phyloP scores from a whole-genome alignment of 208 protist species.

The Wallacemonas sp. region DNA sequence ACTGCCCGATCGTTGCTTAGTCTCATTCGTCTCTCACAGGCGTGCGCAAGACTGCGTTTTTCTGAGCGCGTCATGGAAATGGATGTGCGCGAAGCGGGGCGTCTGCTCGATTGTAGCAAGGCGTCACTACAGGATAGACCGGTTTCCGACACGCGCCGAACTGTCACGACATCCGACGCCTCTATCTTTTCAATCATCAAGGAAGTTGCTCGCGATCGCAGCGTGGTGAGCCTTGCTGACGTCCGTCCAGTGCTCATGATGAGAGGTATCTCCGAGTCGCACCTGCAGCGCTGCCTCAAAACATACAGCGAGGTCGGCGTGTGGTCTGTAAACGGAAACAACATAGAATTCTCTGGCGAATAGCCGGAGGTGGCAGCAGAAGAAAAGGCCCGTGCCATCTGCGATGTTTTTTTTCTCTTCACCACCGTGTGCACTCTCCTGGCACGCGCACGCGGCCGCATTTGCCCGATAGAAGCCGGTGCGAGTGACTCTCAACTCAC shows the following conservation, averaged over 20 bases:
- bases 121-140: slow-evolving; percentile 71
- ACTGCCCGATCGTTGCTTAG: slow-evolving; percentile 84
- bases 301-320: slow-evolving; percentile 84
- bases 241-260: slow-evolving; percentile 79
- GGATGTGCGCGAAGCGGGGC: slow-evolving; percentile 90
- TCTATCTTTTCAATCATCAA: slow-evolving; percentile 82
- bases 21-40: slow-evolving; percentile 96
- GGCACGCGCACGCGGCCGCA: too few relatives aligned
- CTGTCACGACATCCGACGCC: slow-evolving; percentile 74
- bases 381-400: background rate
- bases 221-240: slow-evolving; percentile 56
- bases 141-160: slow-evolving; percentile 34
- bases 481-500: too few relatives aligned
- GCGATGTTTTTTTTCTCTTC: background rate
- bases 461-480: too few relatives aligned
- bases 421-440: too few relatives aligned
- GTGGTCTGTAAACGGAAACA: slow-evolving; percentile 62
- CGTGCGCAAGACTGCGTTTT: slow-evolving; percentile 89
- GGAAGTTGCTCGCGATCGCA: slow-evolving; percentile 61
- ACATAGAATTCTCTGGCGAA: slow-evolving; percentile 73
- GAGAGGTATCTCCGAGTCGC: slow-evolving; percentile 70
- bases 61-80: slow-evolving; percentile 68
- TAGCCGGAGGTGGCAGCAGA: slow-evolving; percentile 25
- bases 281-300: slow-evolving; percentile 75
- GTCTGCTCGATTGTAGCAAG: slow-evolving; percentile 88